Conservation (phyloP, 768 basidiomycete genomes). For the Phylloporus sp. region DNA sequence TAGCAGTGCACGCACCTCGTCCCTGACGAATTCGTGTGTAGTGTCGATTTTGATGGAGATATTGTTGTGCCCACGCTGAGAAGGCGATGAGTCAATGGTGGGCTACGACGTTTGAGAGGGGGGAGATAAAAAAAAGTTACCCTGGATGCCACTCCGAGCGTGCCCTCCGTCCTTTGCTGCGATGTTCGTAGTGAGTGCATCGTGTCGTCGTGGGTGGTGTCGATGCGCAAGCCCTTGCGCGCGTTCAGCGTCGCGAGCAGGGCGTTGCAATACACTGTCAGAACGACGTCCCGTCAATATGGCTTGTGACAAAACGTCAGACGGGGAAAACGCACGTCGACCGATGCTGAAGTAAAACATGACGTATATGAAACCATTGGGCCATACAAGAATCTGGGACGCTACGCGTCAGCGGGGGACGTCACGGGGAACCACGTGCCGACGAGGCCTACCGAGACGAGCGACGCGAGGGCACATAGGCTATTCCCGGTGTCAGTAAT, state of each 20-base stretch:
- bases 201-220: slow-evolving; percentile 4
- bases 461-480: slow-evolving; percentile 49
- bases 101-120: not conserved
- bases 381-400: slow-evolving; percentile 41
- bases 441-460: slow-evolving; percentile 39
- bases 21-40: no score
- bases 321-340: slow-evolving; percentile 49
- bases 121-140: not conserved
- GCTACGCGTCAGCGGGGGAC: not conserved
- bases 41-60: slow-evolving; percentile 64
- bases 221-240: slow-evolving; percentile 41
- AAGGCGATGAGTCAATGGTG: not conserved
- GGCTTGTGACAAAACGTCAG: no score
- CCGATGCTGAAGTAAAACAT: slow-evolving; percentile 57
- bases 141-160: not conserved
- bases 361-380: slow-evolving; percentile 50
- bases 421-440: not conserved
- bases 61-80: slow-evolving; percentile 33
- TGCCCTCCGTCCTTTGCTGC: slow-evolving; percentile 7
- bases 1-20: no score
- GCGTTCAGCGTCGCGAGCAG: slow-evolving; percentile 57
- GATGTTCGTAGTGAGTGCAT: slow-evolving; percentile 10
- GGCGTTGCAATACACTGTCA: slow-evolving; percentile 51
- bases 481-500: slow-evolving; percentile 18
- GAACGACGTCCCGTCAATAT: not conserved